Base-by-base conservation (phyloP, 768 basidiomycete genomes). In the Pleurotus salmoneostramineus region DNA sequence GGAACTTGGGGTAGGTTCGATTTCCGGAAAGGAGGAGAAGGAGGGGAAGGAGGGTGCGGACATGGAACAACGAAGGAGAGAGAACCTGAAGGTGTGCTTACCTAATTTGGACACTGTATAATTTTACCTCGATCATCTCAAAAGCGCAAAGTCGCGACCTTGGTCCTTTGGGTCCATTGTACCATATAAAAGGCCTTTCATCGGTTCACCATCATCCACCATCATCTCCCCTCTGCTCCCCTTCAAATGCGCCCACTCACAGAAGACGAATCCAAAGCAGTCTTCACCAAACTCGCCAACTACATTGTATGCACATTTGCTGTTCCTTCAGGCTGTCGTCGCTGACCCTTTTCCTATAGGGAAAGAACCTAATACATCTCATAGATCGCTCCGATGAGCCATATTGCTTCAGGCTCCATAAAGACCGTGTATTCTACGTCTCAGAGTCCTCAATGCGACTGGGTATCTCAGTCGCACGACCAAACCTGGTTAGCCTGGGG, bases 261-360 rank as follows among this genome's bases (percentile, higher is more conserved):
- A 27, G 93, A 98, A 71, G 95, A 97, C 59, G 96, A 99, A 74
- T 96, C 93, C 65, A 97, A 97, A 70, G 83, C 89, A 0, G 91
- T 98, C 11, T 99, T 98, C 66, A 88, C 91, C 42, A 99, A 99
- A 72, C 83, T 99, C 42, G 94, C 97, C 48, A 98, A 97, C 74
- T 99, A 97, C 72, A 91, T 99, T 66, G 93, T 94, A 56, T 46
- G 88, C 77, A 21, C 51, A 7, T 17, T 32, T 36, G 40, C 34
- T 35, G 56, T 10, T 49, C 43, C 5, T 45, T 1, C 33, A 17
- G 43, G 21, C 31, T 32, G 36, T 36, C 17, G n/a, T 14, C 51
- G 50, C 33, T 60, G 49, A 52, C 44, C 47, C 27, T 35, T 17
- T 50, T 50, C 32, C 11, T 52, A 15, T 67, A 95, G 93, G 97